These are phyloP conservation scores for Paraphoma sp. DNA, from an alignment of 2,329 filamentous ascomycete species.

Conservation along the genomic window DNA sequence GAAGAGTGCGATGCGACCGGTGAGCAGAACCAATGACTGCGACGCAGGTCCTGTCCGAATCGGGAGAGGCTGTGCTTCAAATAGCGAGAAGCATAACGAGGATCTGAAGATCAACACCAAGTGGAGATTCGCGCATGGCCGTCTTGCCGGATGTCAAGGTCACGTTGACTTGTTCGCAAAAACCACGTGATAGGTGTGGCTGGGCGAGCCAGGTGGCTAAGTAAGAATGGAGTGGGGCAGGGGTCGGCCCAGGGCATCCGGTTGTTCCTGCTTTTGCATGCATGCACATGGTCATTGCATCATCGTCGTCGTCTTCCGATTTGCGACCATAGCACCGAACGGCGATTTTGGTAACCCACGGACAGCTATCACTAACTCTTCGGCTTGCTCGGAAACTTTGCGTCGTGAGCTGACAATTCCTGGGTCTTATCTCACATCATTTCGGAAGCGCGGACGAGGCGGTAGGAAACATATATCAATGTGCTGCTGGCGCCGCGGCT, in stretches of 20 bases:
- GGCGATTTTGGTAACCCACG: not conserved
- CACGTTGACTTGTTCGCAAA: not conserved
- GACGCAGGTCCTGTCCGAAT: not conserved
- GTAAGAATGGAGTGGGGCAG: not conserved
- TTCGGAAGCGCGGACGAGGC: not conserved
- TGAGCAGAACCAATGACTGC: not conserved
- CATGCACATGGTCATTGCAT: not conserved
- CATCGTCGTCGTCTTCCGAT: not conserved
- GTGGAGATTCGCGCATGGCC: conserved; percentile 3
- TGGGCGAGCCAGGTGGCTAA: not conserved
- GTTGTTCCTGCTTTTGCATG: not conserved
- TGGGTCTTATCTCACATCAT: not conserved
- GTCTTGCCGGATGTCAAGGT: not conserved
- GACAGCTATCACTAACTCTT: not conserved
- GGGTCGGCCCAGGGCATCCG: not conserved
- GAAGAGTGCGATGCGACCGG: conserved; percentile 17
- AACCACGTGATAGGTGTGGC: not conserved
- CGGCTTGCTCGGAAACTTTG: conserved; percentile 12
- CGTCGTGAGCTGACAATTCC: conserved; percentile 9
- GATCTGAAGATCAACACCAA: not conserved
- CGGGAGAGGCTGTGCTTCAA: conserved; percentile 3
- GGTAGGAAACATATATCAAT: conserved; percentile 7
- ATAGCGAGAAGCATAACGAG: conserved; percentile 1
- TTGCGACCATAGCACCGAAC: not conserved
- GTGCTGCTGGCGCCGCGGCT: conserved; percentile 1